Base-by-base conservation (phyloP, 441 rosid species). In the Adansonia madagascariensis region DNA sequence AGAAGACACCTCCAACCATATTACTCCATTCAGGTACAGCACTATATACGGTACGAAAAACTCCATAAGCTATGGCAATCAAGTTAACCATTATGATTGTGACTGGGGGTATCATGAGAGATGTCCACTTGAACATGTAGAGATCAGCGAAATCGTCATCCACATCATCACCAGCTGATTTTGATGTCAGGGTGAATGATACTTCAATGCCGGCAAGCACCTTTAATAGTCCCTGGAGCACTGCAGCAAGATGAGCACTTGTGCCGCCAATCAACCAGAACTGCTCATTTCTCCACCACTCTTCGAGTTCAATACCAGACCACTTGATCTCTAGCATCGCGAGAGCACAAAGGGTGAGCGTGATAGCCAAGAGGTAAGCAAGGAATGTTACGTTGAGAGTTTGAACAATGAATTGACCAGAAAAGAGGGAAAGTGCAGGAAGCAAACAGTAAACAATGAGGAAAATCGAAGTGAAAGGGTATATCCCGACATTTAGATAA, bases 241-340 rank as follows among this genome's bases (percentile, higher is more conserved):
- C 93, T 0, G 93, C 95, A 0, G 84, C 90, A 41, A 91, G 80
- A 79, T 91, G 92, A 0, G 93, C 95, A 68, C 95, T 91, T 12
- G 91, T 91, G 20, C 95, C 95, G 6, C 92, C 90, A 2, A 91
- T 91, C 65, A 91, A 83, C 93, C 95, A 91, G 31, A 89, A 91
- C 76, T 91, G 95, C 75, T 91, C 95, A 55, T 89, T 91, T 73
- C 95, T 84, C 92, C 95, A 91, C 95, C 95, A 91, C 47, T 89
- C 91, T 65, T 91, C 93, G 12, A 91, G 80, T 35, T 78, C 74
- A 74, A 91, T 83, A 2, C 93, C 93, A 9, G 92, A 87, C 93
- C 95, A 91, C 63, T 87, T 91, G 68, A 89, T 84, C 81, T 91
- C 95, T 15, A 91, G 92, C 59, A 88, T 82, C 0, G 95, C 92